Evolutionary conservation across 495 filamentous ascomycete species (phyloP).

Genomic region (Umbilicaria muhlenbergii): DNA sequence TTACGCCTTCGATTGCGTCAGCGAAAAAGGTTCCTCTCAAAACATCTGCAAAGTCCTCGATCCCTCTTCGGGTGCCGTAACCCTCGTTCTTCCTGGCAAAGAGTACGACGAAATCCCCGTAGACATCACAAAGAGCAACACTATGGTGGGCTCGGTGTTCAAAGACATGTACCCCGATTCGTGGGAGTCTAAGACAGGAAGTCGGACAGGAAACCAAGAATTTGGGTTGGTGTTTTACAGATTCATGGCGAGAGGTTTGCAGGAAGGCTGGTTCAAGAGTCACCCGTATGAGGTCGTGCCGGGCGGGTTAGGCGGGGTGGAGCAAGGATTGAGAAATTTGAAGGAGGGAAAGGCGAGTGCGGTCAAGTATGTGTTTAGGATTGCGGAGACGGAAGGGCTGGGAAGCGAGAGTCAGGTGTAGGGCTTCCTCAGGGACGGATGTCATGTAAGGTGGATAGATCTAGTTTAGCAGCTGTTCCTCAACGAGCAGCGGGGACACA

Average conservation of each 20-base stretch:
- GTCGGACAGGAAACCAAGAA: constrained; percentile 23
- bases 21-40: constrained; percentile 30
- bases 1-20: constrained; percentile 43
- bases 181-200: constrained; percentile 9
- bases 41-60: constrained; percentile 32
- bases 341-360: constrained; percentile 48
- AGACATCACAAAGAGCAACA: constrained; percentile 18
- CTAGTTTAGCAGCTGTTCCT: too few relatives aligned
- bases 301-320: constrained; percentile 39
- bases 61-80: constrained; percentile 28
- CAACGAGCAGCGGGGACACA: too few relatives aligned
- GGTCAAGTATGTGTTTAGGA: constrained; percentile 53
- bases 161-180: constrained; percentile 12
- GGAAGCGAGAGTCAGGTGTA: too few relatives aligned
- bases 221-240: constrained; percentile 39
- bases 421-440: too few relatives aligned
- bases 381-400: constrained; percentile 39
- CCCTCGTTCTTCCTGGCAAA: constrained; percentile 30
- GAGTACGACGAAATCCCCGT: constrained; percentile 22
- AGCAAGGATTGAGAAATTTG: constrained; percentile 37
- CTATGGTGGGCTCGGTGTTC: constrained; percentile 36
- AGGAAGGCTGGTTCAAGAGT: constrained; percentile 40
- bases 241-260: constrained; percentile 31
- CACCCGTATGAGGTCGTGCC: constrained; percentile 44
- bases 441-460: too few relatives aligned